Evolutionary conservation across 805 yeast genomes (phyloP).

Genomic region (Ogataea ramenticola): DNA sequence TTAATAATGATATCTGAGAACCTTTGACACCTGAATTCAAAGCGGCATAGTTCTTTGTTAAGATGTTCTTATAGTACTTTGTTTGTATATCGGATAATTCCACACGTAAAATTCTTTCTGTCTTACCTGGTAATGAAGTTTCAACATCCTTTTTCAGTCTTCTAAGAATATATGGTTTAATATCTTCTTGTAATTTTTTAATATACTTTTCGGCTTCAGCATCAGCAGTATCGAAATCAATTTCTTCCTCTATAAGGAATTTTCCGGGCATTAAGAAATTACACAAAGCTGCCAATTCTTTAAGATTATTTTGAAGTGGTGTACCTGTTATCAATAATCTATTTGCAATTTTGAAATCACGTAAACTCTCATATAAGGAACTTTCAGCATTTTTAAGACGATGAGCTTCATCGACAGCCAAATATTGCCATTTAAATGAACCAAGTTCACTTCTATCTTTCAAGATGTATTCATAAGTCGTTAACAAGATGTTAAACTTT

Average conservation of each 20-base stretch:
- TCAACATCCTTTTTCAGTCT: conserved; percentile 96
- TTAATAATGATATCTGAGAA: conserved; percentile 76
- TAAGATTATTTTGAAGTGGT: conserved; percentile 91
- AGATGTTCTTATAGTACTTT: conserved; percentile 86
- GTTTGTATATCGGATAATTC: conserved; percentile 95
- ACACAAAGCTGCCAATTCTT: conserved; percentile 90
- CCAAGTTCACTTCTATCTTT: conserved; percentile 84
- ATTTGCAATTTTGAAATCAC: conserved; percentile 75
- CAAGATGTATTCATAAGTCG: conserved; percentile 93
- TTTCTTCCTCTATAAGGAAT: conserved; percentile 84
- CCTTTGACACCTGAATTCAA: conserved; percentile 77
- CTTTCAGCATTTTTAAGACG: conserved; percentile 91
- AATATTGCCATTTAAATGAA: conserved; percentile 82
- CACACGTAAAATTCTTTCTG: conserved; percentile 91
- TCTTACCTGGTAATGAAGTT: conserved; percentile 90
- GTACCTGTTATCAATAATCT: conserved; percentile 94
- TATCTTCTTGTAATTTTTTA: conserved; percentile 71
- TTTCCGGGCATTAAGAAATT: conserved; percentile 96
- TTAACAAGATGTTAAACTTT: conserved; percentile 84
- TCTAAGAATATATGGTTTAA: conserved; percentile 89
- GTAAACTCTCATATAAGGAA: conserved; percentile 82
- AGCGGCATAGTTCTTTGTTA: conserved; percentile 88
- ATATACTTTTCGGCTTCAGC: conserved; percentile 84
- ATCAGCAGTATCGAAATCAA: conserved; percentile 87
- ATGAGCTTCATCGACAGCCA: conserved; percentile 99